Base-by-base conservation (phyloP, 805 yeast species). In the Yamadazyma nakazawae region DNA sequence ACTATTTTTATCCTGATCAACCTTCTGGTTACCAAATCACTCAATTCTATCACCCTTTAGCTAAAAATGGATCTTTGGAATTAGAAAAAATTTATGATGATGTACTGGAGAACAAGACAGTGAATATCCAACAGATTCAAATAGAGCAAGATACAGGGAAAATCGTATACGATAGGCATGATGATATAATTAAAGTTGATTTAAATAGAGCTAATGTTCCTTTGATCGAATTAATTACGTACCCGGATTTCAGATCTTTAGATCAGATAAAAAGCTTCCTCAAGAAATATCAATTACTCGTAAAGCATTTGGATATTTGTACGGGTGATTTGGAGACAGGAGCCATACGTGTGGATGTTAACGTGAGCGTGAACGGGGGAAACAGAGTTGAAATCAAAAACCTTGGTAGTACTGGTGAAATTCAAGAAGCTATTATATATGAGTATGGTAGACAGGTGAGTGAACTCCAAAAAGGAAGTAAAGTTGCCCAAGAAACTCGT, bases 21-120 rank as follows among this genome's bases (percentile, higher is more conserved):
- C 99, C 99, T 0, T 66, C 86, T 44, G 99, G 99, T 1, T 94
- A 90, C 65, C 99, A 94, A 62, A 85, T 94, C 42, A 94, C 99
- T 0, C 99, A 94, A 65, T 87, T 81, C 59, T 88, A 78, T 61
- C 75, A 75, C 31, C 97, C 98, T 0, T 70, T 88, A 40, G 94
- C 97, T 1, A 69, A 63, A 28, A 74, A 79, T 41, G 99, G 99
- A 0, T 53, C 45, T 17, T 40, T 92, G 26, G 60, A 60, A 18
- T 61, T 92, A 35, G 60, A 57, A 10, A 63, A 67, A 19, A 65
- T 75, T 31, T 70, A 74, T 45, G 96, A 90, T 59, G 80, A 76
- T 8, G 70, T 80, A 1, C 58, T 67, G 2, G 61, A 64, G 3
- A 63, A 65, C 2, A 76, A 81, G 42, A 58, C 50, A 5, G 85